Percentiles rank a stretch among this genome's conserved stretches.
Evolutionary conservation across 441 rosid genomes (phyloP).

Genomic region (Aquilaria agallochum): DNA sequence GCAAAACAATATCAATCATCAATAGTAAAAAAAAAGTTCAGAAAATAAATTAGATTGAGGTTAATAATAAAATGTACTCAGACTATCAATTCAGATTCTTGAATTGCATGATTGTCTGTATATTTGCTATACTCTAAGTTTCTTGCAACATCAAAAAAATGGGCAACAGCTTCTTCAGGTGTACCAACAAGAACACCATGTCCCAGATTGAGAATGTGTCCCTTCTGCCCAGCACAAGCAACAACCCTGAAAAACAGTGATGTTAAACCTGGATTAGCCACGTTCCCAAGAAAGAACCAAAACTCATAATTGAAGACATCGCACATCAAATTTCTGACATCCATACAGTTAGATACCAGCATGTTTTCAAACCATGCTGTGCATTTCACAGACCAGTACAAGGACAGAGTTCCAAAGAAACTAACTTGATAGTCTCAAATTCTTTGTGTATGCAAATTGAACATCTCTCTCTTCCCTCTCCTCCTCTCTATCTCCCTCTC

Average conservation of each 20-base stretch:
- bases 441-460: too few relatives aligned
- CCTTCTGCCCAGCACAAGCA: conserved; percentile 70
- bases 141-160: conserved; percentile 80
- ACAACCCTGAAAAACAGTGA: conserved; percentile 59
- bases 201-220: conserved; percentile 90
- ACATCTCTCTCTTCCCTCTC: background rate
- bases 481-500: background rate
- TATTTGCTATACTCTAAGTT: conserved; percentile 47
- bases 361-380: too few relatives aligned
- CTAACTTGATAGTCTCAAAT: too few relatives aligned
- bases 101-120: conserved; percentile 35
- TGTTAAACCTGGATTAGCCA: too few relatives aligned
- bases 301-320: conserved; percentile 11
- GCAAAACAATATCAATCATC: background rate
- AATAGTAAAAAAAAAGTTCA: conserved; percentile 4
- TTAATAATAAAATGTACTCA: conserved; percentile 23
- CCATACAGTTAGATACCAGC: too few relatives aligned
- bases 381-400: too few relatives aligned
- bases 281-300: background rate
- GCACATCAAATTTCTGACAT: background rate
- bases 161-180: conserved; percentile 92
- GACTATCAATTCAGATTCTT: conserved; percentile 50
- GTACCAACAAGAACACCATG: conserved; percentile 97
- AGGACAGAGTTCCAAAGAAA: too few relatives aligned
- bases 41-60: conserved; percentile 14